Conservation (phyloP, 2,329 filamentous ascomycete genomes). For the Neoascochyta sp. region DNA sequence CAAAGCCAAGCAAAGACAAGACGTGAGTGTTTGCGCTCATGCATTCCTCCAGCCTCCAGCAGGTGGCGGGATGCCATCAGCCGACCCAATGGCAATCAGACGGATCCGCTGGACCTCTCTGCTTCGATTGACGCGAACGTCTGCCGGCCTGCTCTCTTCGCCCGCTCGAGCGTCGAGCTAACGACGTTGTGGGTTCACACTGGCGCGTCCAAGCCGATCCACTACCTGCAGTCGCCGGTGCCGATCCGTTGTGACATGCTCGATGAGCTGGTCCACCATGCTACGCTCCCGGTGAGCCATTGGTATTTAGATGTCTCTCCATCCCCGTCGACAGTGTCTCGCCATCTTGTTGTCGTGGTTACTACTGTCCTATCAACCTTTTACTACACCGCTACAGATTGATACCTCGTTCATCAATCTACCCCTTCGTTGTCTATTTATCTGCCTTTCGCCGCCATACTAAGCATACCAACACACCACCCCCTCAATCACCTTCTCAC, state of each 20-base stretch:
- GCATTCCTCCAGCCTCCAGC: constrained; percentile 7
- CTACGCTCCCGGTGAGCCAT: constrained; percentile 11
- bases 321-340: constrained; percentile 13
- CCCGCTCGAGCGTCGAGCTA: constrained; percentile 21
- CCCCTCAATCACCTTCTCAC: constrained; percentile 15
- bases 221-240: constrained; percentile 12
- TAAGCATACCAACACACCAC: too few relatives aligned
- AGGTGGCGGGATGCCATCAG: constrained; percentile 18
- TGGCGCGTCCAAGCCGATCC: constrained; percentile 30
- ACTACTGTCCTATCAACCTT: constrained; percentile 12
- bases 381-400: constrained; percentile 14
- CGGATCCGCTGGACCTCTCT: constrained; percentile 9
- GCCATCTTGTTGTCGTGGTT: constrained; percentile 27
- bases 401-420: constrained; percentile 41
- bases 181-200: constrained; percentile 15
- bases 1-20: constrained; percentile 17
- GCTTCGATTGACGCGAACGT: constrained; percentile 8
- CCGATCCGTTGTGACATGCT: constrained; percentile 20
- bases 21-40: constrained; percentile 13
- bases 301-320: constrained; percentile 31
- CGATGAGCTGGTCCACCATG: constrained; percentile 19
- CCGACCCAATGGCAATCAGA: constrained; percentile 15
- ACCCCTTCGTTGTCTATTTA: constrained; percentile 16
- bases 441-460: too few relatives aligned
- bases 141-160: constrained; percentile 21